phyloP scores from a whole-genome alignment of 805 yeast species.

The Dipodascus albidus region DNA sequence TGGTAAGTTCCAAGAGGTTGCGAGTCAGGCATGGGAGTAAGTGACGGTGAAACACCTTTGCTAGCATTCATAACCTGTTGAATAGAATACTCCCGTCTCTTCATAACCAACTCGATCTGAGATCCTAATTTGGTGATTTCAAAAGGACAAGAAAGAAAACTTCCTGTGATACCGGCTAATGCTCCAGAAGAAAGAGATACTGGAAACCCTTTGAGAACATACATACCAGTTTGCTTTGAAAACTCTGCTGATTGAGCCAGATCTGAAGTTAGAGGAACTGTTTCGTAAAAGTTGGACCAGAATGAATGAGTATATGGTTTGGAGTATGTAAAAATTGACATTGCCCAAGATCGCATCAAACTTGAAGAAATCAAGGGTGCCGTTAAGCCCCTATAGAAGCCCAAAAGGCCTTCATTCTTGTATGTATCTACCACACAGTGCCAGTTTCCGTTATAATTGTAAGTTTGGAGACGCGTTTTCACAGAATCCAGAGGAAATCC shows the following conservation, averaged over 20 bases:
- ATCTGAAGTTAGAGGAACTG: slow-evolving; percentile 7
- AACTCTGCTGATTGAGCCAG: neutral
- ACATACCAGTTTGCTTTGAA: neutral
- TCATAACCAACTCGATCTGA: slow-evolving; percentile 43
- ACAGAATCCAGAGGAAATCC: slow-evolving; percentile 84
- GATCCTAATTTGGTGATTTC: slow-evolving; percentile 76
- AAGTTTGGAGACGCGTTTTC: slow-evolving; percentile 79
- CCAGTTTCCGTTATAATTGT: slow-evolving; percentile 43
- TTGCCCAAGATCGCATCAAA: slow-evolving; percentile 52
- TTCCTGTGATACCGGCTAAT: slow-evolving; percentile 45
- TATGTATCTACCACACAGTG: slow-evolving; percentile 50
- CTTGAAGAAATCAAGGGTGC: slow-evolving; percentile 61
- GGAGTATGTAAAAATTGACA: slow-evolving; percentile 45
- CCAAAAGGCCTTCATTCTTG: slow-evolving; percentile 49
- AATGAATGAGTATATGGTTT: slow-evolving; percentile 29
- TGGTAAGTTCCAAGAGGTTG: slow-evolving; percentile 28
- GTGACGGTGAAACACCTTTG: slow-evolving; percentile 10
- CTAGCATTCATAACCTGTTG: neutral
- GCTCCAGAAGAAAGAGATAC: slow-evolving; percentile 40
- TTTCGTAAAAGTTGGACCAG: slow-evolving; percentile 11
- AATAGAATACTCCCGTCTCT: slow-evolving; percentile 15
- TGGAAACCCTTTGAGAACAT: slow-evolving; percentile 3
- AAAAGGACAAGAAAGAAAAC: slow-evolving; percentile 63
- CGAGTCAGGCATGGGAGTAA: slow-evolving; percentile 10
- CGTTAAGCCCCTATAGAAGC: slow-evolving; percentile 64